Evolutionary conservation across 371 early-diverging fungal genomes (phyloP), one percentile per base, ranked within the genome.

Genomic region (Mycotypha africana): DNA sequence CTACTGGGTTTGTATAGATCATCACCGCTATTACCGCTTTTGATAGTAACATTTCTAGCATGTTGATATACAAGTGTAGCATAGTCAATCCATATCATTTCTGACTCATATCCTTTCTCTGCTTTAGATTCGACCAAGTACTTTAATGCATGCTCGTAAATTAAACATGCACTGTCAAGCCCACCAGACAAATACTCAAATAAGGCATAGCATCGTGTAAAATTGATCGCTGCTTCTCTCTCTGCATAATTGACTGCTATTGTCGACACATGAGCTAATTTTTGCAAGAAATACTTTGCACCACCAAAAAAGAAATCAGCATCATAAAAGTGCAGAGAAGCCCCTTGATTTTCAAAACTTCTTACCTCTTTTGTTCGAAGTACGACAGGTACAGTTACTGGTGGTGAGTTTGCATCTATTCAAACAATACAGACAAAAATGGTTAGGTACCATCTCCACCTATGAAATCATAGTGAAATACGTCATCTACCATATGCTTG

Each of bases 121-220:
- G 62, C 75, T 25, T 60, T 51, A 19, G 60, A 58, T 7, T 57
- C 58, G 24, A 51, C 38, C 26, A 67, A 58, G 39, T 74, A 65
- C 17, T 67, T 60, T 4, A 82, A 47, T 8, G 65, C 62, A 23
- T 46, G 51, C 15, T 79, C 77, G 60, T 70, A 82, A 8, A 82
- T 65, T 24, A 45, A 42, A 26, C 60, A 60, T 3, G 74, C 83
- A 15, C 70, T 64, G 8, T 63, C 68, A 0, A 81, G 41, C 6
- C 62, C 75, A 35, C 65, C 65, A 7, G 62, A 56, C 12, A 86
- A 59, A 35, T 84, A 84, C 45, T 80, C 78, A 45, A 82, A 76
- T 37, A 76, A 55, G 0, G 70, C 76, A 40, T 53, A 62, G 49
- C 81, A 81, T 10, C 69, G 57, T 23, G 67, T 60, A 33, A 56